A percentile compares a stretch with the other conserved stretches of the same genome.
Conservation (phyloP, 169 alveolate species). For the Cryptosporidium ubiquitum region DNA sequence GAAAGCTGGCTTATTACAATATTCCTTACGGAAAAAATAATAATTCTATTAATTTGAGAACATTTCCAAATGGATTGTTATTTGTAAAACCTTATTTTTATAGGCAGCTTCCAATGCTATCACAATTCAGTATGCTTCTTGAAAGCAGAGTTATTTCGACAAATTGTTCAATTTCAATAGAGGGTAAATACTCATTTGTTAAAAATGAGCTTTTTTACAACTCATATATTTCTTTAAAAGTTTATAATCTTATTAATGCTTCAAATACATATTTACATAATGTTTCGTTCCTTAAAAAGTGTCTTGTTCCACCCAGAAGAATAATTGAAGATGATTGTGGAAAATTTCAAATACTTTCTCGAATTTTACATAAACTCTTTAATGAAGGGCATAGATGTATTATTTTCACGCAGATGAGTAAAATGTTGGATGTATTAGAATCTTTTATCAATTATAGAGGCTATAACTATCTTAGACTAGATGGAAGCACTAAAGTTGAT, state of each 20-base stretch:
- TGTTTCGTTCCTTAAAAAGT: conserved; percentile 23
- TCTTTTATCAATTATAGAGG: conserved; percentile 93
- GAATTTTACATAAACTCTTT: conserved; percentile 88
- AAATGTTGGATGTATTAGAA: conserved; percentile 97
- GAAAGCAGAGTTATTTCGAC: background rate
- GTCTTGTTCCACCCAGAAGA: conserved; percentile 84
- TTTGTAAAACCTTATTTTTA: background rate
- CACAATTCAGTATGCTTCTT: conserved; percentile 11
- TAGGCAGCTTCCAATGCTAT: conserved; percentile 1
- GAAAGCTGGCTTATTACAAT: background rate
- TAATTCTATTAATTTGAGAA: background rate
- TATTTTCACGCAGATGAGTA: conserved; percentile 96
- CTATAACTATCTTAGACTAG: conserved; percentile 95
- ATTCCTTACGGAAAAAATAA: background rate
- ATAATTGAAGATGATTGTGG: conserved; percentile 95
- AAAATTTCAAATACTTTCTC: conserved; percentile 86
- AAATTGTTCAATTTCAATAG: background rate
- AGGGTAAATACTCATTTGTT: conserved; percentile 25
- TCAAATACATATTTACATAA: background rate
- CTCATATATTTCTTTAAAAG: conserved; percentile 12
- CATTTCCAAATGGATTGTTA: background rate
- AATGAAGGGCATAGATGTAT: conserved; percentile 93
- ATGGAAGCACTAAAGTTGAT: conserved; percentile 97
- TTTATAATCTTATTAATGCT: background rate
- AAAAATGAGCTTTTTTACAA: conserved; percentile 18